Evolutionary conservation across 1,284 basidiomycete genomes (phyloP).

Genomic region (Boletellus dicymbophilus): DNA sequence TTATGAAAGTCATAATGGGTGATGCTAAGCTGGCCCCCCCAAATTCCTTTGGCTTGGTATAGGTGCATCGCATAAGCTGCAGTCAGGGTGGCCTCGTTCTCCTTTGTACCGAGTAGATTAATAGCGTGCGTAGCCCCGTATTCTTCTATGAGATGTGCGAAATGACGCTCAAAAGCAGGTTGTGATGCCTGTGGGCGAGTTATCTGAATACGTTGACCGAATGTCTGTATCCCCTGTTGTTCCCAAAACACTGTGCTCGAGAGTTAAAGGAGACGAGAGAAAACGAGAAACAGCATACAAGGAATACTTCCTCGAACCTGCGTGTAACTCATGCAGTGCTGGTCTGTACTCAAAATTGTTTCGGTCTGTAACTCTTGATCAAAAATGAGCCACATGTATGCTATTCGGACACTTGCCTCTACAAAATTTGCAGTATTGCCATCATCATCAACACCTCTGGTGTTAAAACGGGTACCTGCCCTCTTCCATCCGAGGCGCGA

Average conservation of each 20-base stretch:
- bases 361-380: conserved; percentile 67
- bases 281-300: conserved; percentile 51
- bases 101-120: conserved; percentile 87
- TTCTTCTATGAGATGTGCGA: conserved; percentile 82
- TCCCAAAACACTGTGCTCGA: conserved; percentile 88
- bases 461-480: conserved; percentile 97
- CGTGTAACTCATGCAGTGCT: conserved; percentile 85
- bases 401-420: conserved; percentile 56
- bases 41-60: conserved; percentile 54
- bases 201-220: conserved; percentile 90
- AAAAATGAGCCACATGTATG: conserved; percentile 1
- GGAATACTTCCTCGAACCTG: conserved; percentile 96
- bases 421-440: conserved; percentile 98
- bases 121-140: conserved; percentile 84
- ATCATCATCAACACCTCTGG: conserved; percentile 96
- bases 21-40: conserved; percentile 65
- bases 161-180: conserved; percentile 95
- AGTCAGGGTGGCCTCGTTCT: conserved; percentile 88
- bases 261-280: conserved; percentile 16
- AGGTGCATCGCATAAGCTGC: conserved; percentile 82
- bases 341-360: conserved; percentile 83
- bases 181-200: conserved; percentile 95
- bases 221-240: conserved; percentile 90
- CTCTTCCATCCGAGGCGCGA: conserved; percentile 92
- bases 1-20: conserved; percentile 97